Base-by-base conservation (phyloP, 768 basidiomycete genomes). In the Collybiopsis luxurians region DNA sequence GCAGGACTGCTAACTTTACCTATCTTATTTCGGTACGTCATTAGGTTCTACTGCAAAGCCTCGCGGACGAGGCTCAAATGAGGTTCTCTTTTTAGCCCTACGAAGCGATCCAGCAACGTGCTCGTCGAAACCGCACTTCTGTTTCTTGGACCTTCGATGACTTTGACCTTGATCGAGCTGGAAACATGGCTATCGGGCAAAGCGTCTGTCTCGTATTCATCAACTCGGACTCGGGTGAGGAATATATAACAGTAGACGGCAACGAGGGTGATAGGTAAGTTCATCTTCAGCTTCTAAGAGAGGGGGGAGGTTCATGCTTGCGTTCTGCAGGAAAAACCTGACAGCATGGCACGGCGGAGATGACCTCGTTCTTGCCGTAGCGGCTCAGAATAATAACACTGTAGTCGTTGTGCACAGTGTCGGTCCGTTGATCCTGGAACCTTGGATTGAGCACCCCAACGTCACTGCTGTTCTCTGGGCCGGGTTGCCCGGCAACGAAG, bases 191-290 rank as follows among this genome's bases (percentile, higher is more conserved):
- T 0, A 69, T 72, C 1, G 71, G 66, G 39, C 78, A 80, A 59
- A 83, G 84, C 19, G 86, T 85, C 7, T 87, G 87, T 1, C 75
- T 95, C 39, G 92, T 95, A 10, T 93, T 94, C 69, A 77, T 93
- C 61, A 84, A 86, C 59, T 79, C 89, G 2, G 88, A 95, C 67
- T 92, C 90, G 5, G 94, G 94, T 23, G 94, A 95, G 72, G 82
- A 74, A 15, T 91, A 90, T 65, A 86, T 92, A 62, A 85, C 83
- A 17, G 87, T 91, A 12, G 89, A 90, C 61, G 89, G 87, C 4
- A 93, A 91, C 63, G 77, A 79, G 58, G 90, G 90, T 28, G 91
- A 93, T 66, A 73, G 86, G 80, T 82, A 53, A 45, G 74, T 59
- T 12, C 15, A 45, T 65, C 17, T 21, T 24, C 24, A 31, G n/a